A percentile compares a stretch with the other conserved stretches of the same genome.
Conservation (phyloP, 1,284 basidiomycete species). For the Leucoagaricus sp. region DNA sequence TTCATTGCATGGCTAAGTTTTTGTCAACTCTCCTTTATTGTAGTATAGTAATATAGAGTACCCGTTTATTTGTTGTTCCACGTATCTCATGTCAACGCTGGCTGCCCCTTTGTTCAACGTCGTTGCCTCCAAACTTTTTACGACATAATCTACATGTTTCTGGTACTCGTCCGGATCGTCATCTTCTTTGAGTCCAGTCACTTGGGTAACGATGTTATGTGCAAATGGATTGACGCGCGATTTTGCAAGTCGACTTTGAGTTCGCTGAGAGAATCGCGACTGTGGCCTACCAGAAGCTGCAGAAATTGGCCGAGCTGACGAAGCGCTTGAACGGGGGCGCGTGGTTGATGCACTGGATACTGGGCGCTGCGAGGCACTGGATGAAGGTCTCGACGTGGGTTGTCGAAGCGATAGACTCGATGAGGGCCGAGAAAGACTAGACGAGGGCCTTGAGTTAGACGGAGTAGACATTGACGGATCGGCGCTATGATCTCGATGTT, state of each 20-base stretch:
- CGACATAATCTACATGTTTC: constrained; percentile 51
- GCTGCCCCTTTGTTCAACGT: constrained; percentile 53
- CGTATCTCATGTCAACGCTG: constrained; percentile 52
- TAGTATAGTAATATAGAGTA: too few species aligned
- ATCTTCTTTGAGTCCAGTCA: constrained; percentile 46
- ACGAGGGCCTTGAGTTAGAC: constrained; percentile 14
- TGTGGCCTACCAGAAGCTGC: constrained; percentile 39
- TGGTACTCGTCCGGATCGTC: constrained; percentile 49
- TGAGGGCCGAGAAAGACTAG: constrained; percentile 24
- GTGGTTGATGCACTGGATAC: constrained; percentile 36
- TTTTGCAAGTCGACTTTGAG: constrained; percentile 53
- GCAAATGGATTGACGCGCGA: constrained; percentile 55
- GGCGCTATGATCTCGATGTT: too few species aligned
- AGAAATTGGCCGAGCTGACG: constrained; percentile 30
- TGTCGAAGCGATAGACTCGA: constrained; percentile 23
- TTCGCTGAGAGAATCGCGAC: constrained; percentile 58
- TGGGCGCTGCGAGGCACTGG: constrained; percentile 30
- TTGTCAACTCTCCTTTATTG: constrained; percentile 12
- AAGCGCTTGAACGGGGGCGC: constrained; percentile 27
- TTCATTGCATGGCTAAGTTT: constrained; percentile 57
- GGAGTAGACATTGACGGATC: constrained; percentile 12
- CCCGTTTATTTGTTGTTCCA: constrained; percentile 54
- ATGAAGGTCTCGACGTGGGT: constrained; percentile 23
- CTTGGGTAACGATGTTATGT: constrained; percentile 56
- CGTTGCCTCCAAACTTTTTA: constrained; percentile 47